Percentiles rank a stretch among this genome's conserved stretches.
phyloP scores from a whole-genome alignment of 2,329 filamentous ascomycete species.

The Ophiocordyceps sinensis region DNA sequence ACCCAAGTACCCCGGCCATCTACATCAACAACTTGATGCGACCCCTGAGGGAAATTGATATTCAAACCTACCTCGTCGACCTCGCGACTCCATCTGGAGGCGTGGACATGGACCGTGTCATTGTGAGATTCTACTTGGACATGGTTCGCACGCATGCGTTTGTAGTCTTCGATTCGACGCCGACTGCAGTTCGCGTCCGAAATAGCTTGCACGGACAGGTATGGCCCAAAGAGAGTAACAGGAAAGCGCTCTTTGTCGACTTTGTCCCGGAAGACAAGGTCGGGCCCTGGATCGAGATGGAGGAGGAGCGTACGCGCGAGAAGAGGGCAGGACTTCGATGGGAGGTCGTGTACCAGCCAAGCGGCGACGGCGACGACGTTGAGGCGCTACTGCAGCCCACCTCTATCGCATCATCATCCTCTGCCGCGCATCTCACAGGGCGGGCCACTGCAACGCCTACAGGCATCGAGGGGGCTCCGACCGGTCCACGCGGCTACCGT shows the following conservation, averaged over 20 bases:
- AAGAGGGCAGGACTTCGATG: constrained; percentile 36
- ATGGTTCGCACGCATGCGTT: constrained; percentile 80
- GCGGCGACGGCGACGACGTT: constrained; percentile 34
- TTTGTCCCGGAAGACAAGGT: constrained; percentile 71
- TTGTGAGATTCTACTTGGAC: constrained; percentile 67
- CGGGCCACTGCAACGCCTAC: neutral
- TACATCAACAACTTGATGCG: constrained; percentile 90
- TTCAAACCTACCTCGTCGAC: constrained; percentile 54
- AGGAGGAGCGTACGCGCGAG: constrained; percentile 36
- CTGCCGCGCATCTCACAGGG: constrained; percentile 7
- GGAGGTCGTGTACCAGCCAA: constrained; percentile 57
- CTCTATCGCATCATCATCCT: constrained; percentile 1
- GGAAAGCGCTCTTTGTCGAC: constrained; percentile 77
- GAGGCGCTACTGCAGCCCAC: constrained; percentile 22
- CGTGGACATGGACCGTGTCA: constrained; percentile 32
- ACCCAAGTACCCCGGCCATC: constrained; percentile 60
- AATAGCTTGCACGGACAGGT: constrained; percentile 60
- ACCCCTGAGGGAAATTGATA: constrained; percentile 53
- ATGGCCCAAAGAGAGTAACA: constrained; percentile 77
- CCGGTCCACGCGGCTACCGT: constrained; percentile 19
- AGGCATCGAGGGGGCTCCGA: constrained; percentile 19
- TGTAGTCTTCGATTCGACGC: constrained; percentile 51
- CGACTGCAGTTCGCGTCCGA: constrained; percentile 64
- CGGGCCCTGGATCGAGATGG: constrained; percentile 56
- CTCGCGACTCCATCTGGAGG: constrained; percentile 48